Evolutionary conservation across 2,329 filamentous ascomycete species (phyloP), one percentile per base, ranked within the genome.

Genomic region (Monilinia laxa): DNA sequence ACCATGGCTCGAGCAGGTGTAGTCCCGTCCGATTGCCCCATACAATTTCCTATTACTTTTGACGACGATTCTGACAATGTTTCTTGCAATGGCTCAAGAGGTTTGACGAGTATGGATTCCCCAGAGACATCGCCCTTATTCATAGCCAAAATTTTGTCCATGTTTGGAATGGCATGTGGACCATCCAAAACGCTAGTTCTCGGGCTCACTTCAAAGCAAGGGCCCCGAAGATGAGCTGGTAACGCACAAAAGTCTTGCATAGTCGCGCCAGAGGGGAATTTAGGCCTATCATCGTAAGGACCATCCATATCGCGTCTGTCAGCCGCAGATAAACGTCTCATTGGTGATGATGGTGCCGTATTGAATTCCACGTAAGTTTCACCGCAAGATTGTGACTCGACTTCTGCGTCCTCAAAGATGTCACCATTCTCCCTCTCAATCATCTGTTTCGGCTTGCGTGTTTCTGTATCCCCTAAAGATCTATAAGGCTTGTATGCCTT

Each of bases 131-230:
- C 64, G 16, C 14, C 47, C 35, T n/a, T 65, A 20, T 53, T 65
- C 64, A 65, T 60, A 31, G 25, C 45, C 47, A 45, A 60, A 18
- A 53, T n/a, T 20, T 60, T 65, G 11, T 47, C 23, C 14, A 62
- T 28, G 16, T 53, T 65, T 23, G 55, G 35, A 14, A 53, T 3
- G 38, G 38, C 47, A 38, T 14, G 45, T 62, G 55, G 35, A 18
- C 42, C 45, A 49, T 52, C 56, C 31, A 51, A 60, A 42, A 59
- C 20, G 25, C 55, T 65, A 4, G 55, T 65, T 45, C 64, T 38
- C 11, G 64, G 64, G 10, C 64, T 65, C 28, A 65, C 56, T 65
- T 65, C 64, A 9, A 52, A 11, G 35, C 55, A 60, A 28, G 64
- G 64, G 9, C 64, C 64, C 53, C 64, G 55, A 35, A 65, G 47